Conservation (phyloP, 1,284 basidiomycete genomes). For the Singerocomus rubriflavus region DNA sequence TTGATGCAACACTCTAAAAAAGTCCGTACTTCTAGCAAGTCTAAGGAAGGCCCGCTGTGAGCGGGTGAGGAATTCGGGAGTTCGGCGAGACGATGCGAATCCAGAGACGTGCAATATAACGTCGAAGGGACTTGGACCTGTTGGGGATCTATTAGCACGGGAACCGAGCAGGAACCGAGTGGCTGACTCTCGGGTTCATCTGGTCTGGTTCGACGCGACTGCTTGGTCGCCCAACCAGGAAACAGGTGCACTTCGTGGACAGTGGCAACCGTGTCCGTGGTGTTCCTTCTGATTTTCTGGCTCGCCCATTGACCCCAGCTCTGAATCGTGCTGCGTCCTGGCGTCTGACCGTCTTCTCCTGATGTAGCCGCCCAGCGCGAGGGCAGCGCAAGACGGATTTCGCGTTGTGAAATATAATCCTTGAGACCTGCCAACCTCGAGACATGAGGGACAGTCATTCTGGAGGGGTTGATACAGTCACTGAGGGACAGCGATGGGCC, state of each 20-base stretch:
- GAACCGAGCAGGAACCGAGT: background rate
- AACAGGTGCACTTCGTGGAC: slow-evolving; percentile 36
- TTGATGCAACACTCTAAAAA: background rate
- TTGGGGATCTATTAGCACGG: background rate
- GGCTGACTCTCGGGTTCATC: slow-evolving; percentile 18
- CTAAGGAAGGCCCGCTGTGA: slow-evolving; percentile 74
- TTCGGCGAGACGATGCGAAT: slow-evolving; percentile 62
- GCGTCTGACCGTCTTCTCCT: slow-evolving; percentile 12
- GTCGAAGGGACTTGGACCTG: slow-evolving; percentile 49
- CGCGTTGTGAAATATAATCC: slow-evolving; percentile 40
- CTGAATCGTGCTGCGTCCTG: slow-evolving; percentile 27
- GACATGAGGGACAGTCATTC: slow-evolving; percentile 34
- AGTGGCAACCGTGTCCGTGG: slow-evolving; percentile 16
- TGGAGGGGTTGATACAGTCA: slow-evolving; percentile 28
- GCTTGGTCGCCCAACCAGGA: slow-evolving; percentile 34
- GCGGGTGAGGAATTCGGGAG: slow-evolving; percentile 61
- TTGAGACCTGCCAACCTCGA: slow-evolving; percentile 39
- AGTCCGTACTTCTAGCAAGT: slow-evolving; percentile 65
- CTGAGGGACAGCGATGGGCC: background rate
- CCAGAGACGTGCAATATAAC: slow-evolving; percentile 75
- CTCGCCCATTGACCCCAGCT: slow-evolving; percentile 48
- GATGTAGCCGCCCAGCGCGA: slow-evolving; percentile 11
- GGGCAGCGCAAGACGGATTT: slow-evolving; percentile 27
- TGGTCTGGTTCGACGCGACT: slow-evolving; percentile 1
- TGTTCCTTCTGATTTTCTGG: slow-evolving; percentile 38